These are phyloP conservation scores for Psilocybe subaeruginosa DNA, from an alignment of 768 basidiomycete genomes.

Conservation along the genomic window DNA sequence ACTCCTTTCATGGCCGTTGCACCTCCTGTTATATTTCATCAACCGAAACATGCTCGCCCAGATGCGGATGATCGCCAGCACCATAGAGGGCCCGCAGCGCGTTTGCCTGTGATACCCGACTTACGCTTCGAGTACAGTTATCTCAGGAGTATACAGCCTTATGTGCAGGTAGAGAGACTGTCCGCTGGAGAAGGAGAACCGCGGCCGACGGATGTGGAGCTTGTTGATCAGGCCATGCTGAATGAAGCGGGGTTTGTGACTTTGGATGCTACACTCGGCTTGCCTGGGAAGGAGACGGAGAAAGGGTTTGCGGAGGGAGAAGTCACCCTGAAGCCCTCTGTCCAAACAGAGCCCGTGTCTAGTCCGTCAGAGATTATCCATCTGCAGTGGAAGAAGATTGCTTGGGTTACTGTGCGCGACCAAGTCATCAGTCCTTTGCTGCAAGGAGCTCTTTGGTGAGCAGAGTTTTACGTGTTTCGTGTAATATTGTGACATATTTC, in stretches of 20 bases:
- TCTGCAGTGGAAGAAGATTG: constrained; percentile 59
- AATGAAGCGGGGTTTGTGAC: constrained; percentile 36
- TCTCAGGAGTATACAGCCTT: constrained; percentile 58
- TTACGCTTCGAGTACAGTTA: constrained; percentile 79
- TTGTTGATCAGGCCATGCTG: constrained; percentile 19
- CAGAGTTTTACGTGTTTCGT: not conserved
- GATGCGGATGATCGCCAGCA: constrained; percentile 14
- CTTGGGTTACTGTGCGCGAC: constrained; percentile 69
- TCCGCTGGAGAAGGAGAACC: not conserved
- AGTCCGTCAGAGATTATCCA: constrained; percentile 35
- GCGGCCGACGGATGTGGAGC: constrained; percentile 11
- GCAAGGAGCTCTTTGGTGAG: constrained; percentile 72
- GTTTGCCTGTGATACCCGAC: constrained; percentile 67
- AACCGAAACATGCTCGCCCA: constrained; percentile 23
- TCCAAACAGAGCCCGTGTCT: not conserved
- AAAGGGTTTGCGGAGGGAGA: constrained; percentile 10
- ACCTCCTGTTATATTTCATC: constrained; percentile 19
- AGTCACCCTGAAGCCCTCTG: not conserved
- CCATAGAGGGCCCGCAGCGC: constrained; percentile 25
- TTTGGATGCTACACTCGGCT: constrained; percentile 21
- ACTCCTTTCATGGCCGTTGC: not conserved
- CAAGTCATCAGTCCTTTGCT: constrained; percentile 69
- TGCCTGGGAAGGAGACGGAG: constrained; percentile 23
- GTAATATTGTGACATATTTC: not conserved
- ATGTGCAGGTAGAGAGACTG: constrained; percentile 44